These are phyloP conservation scores for Globisporangium acanthophoron DNA, from an alignment of 352 stramenopile genomes.

Conservation along the genomic window DNA sequence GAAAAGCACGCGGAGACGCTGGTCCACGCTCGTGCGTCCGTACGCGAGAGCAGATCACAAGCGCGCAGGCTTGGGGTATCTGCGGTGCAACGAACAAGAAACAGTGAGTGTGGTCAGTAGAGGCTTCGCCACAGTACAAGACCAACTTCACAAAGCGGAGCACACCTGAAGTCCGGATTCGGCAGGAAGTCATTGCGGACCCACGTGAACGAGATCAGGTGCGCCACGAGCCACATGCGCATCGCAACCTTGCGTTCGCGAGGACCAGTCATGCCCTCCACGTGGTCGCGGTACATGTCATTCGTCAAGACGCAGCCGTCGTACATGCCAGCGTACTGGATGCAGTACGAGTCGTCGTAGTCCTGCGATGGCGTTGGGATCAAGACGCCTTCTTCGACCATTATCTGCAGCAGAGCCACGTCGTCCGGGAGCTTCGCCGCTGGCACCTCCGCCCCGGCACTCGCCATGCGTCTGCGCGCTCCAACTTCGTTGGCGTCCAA, in stretches of 20 bases:
- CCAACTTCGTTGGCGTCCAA: slow-evolving; percentile 50
- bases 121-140: too few species aligned
- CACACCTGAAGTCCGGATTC: slow-evolving; percentile 79
- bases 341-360: slow-evolving; percentile 90
- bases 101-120: neutral
- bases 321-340: slow-evolving; percentile 78
- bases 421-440: slow-evolving; percentile 70
- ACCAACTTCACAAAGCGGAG: neutral
- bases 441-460: slow-evolving; percentile 21
- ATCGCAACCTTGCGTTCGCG: slow-evolving; percentile 56
- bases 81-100: neutral
- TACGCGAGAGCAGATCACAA: neutral
- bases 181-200: slow-evolving; percentile 85
- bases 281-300: slow-evolving; percentile 83
- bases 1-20: neutral
- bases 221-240: slow-evolving; percentile 55
- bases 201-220: slow-evolving; percentile 86
- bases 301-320: slow-evolving; percentile 84
- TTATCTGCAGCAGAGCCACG: slow-evolving; percentile 49
- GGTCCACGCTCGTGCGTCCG: neutral
- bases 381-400: slow-evolving; percentile 69
- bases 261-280: slow-evolving; percentile 56
- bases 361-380: slow-evolving; percentile 81
- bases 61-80: slow-evolving; percentile 5
- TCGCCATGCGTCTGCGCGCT: slow-evolving; percentile 19